Base-by-base conservation (phyloP, 2,329 filamentous ascomycete genomes). In the Spiromastix sp. region DNA sequence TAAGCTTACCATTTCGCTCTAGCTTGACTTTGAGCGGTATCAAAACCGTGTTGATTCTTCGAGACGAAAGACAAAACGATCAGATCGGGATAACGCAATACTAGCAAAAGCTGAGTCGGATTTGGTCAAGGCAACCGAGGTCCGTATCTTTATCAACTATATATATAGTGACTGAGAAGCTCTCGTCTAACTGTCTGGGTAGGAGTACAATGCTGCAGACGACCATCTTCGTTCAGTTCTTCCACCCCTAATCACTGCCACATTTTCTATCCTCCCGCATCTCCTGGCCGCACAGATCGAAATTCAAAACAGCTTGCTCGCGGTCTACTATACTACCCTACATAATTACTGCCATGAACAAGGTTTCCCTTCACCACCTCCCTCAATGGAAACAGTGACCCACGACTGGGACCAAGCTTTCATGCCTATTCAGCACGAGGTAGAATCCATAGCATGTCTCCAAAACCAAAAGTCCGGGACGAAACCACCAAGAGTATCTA, bases 11-110 rank as follows among this genome's bases (percentile, higher is more conserved):
- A n/a, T n/a, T n/a, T n/a, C n/a, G n/a, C n/a, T 31, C 21, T 46
- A 78, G 70, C 56, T 87, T 40, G 85, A 93, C 54, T 91, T 78
- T 51, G 85, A 93, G 59, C 75, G 81, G 47, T 79, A 79, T 46
- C 77, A 84, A 55, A 74, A 78, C 47, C 77, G 78, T 42, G 77
- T 79, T 22, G 79, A 82, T 50, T 76, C 74, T 48, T 70, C 78
- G 26, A 68, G 77, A 46, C 79, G 78, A 54, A 91, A 91, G 57
- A 64, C 72, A 15, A 78, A 73, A 24, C 74, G 77, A 37, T 77
- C 74, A 3, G 72, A 83, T 38, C 79, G 83, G 48, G 85, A 93
- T 40, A 84, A 86, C 51, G 67, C 69, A 5, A 68, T 74, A 7
- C 62, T 91, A 24, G 71, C 67, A 39, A 87, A 85, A 54, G 73